Evolutionary conservation across 208 protist genomes (phyloP).

Genomic region (Crithidia thermophila): DNA sequence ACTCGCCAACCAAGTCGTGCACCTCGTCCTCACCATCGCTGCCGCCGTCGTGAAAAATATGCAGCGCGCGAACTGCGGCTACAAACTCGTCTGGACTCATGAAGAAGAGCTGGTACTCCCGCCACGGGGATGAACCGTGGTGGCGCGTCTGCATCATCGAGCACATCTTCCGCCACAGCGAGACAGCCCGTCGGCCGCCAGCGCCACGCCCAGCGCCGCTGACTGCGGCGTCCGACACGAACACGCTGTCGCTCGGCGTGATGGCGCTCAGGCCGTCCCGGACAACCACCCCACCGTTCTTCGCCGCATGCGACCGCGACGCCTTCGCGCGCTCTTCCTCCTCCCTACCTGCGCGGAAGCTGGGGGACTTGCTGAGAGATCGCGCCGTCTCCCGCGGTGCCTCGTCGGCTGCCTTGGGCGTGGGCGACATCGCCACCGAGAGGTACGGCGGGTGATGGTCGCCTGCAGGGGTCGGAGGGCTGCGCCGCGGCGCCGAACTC

Average conservation of each 20-base stretch:
- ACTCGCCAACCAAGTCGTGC: slow-evolving; percentile 49
- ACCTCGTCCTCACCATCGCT: slow-evolving; percentile 32
- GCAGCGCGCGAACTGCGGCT: slow-evolving; percentile 23
- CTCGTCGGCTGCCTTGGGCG: slow-evolving; percentile 16
- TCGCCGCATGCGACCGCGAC: not conserved
- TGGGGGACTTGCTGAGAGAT: slow-evolving; percentile 18
- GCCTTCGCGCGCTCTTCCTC: not conserved
- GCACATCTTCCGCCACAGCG: slow-evolving; percentile 35
- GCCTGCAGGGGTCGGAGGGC: slow-evolving; percentile 19
- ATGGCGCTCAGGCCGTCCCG: too few relatives aligned
- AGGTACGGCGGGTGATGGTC: slow-evolving; percentile 21
- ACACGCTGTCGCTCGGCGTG: slow-evolving; percentile 21
- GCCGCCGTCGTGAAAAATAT: slow-evolving; percentile 29
- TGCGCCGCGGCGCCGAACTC: slow-evolving; percentile 12
- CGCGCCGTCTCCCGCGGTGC: slow-evolving; percentile 21
- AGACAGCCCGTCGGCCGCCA: not conserved
- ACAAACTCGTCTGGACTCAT: slow-evolving; percentile 40
- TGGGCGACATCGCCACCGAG: slow-evolving; percentile 35
- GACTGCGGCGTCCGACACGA: not conserved
- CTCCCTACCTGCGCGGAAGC: slow-evolving; percentile 7
- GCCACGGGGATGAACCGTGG: slow-evolving; percentile 11
- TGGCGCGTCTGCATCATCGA: slow-evolving; percentile 26
- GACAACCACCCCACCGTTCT: too few relatives aligned
- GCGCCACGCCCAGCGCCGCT: not conserved
- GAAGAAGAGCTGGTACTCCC: slow-evolving; percentile 55